Percentiles rank a stretch among this genome's conserved stretches.
Evolutionary conservation across 208 protist species (phyloP).

Genomic region (Herpetomonas tarakana): DNA sequence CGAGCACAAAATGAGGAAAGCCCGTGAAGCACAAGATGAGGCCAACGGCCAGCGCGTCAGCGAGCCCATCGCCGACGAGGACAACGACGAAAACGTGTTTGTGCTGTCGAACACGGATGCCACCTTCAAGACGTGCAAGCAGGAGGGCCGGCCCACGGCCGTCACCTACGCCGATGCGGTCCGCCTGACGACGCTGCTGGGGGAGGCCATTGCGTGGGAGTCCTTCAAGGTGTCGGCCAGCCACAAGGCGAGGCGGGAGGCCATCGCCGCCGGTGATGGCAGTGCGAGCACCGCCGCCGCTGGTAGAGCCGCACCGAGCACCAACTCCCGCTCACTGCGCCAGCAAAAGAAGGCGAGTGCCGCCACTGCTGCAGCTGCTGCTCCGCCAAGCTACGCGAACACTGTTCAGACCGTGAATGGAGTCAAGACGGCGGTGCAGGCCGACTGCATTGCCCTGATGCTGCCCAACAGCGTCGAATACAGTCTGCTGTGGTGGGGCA

Average conservation of each 20-base stretch:
- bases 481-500: constrained; percentile 48
- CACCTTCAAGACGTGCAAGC: constrained; percentile 8
- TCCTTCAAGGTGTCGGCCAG: constrained; percentile 26
- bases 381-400: too few relatives aligned
- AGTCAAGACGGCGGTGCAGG: constrained; percentile 1
- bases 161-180: constrained; percentile 48
- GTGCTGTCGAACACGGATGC: constrained; percentile 20
- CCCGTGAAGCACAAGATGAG: not conserved
- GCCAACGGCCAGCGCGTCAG: too few relatives aligned
- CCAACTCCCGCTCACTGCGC: too few relatives aligned
- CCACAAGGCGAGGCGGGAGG: constrained; percentile 1
- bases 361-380: too few relatives aligned
- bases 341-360: too few relatives aligned
- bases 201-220: constrained; percentile 50
- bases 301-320: too few relatives aligned
- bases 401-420: not conserved
- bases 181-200: constrained; percentile 28
- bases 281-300: not conserved
- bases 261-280: not conserved
- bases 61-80: too few relatives aligned
- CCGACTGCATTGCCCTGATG: constrained; percentile 48
- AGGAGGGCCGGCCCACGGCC: constrained; percentile 11
- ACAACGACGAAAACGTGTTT: too few relatives aligned
- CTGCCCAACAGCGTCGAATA: constrained; percentile 59
- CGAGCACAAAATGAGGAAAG: constrained; percentile 17